A percentile compares a stretch with the other conserved stretches of the same genome.
phyloP scores from a whole-genome alignment of 1,284 basidiomycete genomes.

The Leccinum brunneo-olivaceum region DNA sequence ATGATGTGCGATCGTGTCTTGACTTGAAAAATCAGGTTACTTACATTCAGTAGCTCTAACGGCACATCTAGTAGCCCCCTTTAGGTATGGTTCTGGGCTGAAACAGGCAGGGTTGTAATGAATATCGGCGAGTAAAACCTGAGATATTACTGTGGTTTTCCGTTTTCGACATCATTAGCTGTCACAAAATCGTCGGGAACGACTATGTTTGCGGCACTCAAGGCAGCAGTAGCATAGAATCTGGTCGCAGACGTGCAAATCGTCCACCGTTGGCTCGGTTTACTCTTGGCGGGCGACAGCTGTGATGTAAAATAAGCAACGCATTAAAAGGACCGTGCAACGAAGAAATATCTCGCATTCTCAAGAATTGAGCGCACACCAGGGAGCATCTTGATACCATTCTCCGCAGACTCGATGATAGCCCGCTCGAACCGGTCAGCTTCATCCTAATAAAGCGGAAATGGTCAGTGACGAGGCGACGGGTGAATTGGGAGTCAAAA shows the following conservation, averaged over 20 bases:
- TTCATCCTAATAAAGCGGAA: constrained; percentile 40
- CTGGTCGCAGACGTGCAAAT: constrained; percentile 65
- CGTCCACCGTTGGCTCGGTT: constrained; percentile 55
- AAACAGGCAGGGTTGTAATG: constrained; percentile 25
- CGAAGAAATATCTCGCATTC: constrained; percentile 33
- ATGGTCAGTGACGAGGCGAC: not conserved
- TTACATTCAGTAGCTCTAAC: constrained; percentile 55
- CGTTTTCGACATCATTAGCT: constrained; percentile 71
- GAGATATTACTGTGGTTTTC: constrained; percentile 68
- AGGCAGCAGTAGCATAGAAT: constrained; percentile 50
- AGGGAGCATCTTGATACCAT: constrained; percentile 59
- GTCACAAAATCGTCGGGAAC: constrained; percentile 65
- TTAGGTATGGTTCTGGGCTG: constrained; percentile 81
- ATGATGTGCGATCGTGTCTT: constrained; percentile 8
- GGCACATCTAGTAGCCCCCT: constrained; percentile 59
- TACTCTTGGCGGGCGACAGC: constrained; percentile 39
- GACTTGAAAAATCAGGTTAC: constrained; percentile 14
- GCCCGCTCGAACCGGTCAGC: constrained; percentile 62
- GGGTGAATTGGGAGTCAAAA: constrained; percentile 21
- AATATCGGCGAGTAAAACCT: constrained; percentile 8
- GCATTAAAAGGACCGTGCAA: not conserved
- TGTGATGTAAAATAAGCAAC: constrained; percentile 19
- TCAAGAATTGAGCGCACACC: constrained; percentile 51
- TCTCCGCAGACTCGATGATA: constrained; percentile 50
- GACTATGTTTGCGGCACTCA: constrained; percentile 46